Evolutionary conservation across 208 protist genomes (phyloP).

Genomic region (Wallacemonas sp.): DNA sequence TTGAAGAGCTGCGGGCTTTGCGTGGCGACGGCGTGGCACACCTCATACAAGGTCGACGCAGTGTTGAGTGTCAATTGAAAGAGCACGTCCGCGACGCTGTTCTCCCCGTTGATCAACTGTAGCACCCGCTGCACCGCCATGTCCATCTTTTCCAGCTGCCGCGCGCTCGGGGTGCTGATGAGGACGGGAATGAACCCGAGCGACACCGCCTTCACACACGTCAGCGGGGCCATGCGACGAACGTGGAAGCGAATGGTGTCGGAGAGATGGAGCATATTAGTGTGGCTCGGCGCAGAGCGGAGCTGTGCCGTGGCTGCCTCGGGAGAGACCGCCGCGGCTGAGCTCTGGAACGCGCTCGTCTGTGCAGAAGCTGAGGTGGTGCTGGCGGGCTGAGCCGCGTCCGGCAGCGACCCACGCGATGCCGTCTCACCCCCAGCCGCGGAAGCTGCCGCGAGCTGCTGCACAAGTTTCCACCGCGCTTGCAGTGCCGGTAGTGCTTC

Average conservation of each 20-base stretch:
- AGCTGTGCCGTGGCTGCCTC: too few species aligned
- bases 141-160: constrained; percentile 62
- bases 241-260: constrained; percentile 58
- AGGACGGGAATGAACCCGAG: constrained; percentile 66
- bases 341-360: too few species aligned
- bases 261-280: constrained; percentile 47
- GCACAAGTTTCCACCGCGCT: constrained; percentile 11
- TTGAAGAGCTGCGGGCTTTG: constrained; percentile 18
- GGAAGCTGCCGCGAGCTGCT: not conserved
- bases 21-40: constrained; percentile 30
- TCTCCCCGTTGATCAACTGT: constrained; percentile 57
- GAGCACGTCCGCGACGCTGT: constrained; percentile 66
- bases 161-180: constrained; percentile 32
- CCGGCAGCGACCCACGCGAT: not conserved
- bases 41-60: constrained; percentile 42
- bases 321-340: not conserved
- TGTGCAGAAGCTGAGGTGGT: too few species aligned
- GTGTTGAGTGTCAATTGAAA: constrained; percentile 53
- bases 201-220: constrained; percentile 34
- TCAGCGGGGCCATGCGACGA: constrained; percentile 51
- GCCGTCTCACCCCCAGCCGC: not conserved
- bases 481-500: constrained; percentile 6
- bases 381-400: too few species aligned
- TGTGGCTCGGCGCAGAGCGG: too few species aligned
- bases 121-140: constrained; percentile 64